These are phyloP conservation scores for Entomophthora muscae DNA, from an alignment of 371 early-diverging fungal species.

Conservation along the genomic window DNA sequence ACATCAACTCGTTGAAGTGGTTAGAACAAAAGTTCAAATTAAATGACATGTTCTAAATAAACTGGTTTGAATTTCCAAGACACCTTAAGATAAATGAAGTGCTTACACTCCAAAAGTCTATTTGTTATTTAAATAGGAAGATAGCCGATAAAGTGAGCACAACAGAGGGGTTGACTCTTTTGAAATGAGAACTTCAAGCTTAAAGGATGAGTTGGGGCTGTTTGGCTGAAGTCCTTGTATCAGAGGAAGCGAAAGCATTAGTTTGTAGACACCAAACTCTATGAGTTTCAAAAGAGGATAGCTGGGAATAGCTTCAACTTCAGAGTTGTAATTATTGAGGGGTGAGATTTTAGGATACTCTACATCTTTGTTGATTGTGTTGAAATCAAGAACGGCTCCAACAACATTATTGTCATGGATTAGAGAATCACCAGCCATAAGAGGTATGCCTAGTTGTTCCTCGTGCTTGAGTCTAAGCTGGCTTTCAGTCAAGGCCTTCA, in stretches of 20 bases:
- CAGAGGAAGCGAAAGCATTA: not conserved
- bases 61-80: too few relatives aligned
- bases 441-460: not conserved
- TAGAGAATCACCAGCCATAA: not conserved
- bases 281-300: not conserved
- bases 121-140: not conserved
- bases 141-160: not conserved
- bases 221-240: not conserved
- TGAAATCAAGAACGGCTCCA: not conserved
- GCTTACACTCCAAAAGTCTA: too few relatives aligned
- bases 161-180: not conserved
- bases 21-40: too few relatives aligned
- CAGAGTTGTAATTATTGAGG: not conserved
- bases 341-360: not conserved
- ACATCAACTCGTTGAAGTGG: too few relatives aligned
- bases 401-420: not conserved
- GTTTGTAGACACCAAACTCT: not conserved
- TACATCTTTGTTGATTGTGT: not conserved
- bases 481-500: not conserved
- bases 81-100: too few relatives aligned
- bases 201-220: not conserved
- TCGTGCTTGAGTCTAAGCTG: not conserved
- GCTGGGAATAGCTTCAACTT: not conserved
- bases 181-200: not conserved
- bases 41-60: too few relatives aligned